These are phyloP conservation scores for Sindora glabra DNA, from an alignment of 306 rosid genomes.

Conservation along the genomic window DNA sequence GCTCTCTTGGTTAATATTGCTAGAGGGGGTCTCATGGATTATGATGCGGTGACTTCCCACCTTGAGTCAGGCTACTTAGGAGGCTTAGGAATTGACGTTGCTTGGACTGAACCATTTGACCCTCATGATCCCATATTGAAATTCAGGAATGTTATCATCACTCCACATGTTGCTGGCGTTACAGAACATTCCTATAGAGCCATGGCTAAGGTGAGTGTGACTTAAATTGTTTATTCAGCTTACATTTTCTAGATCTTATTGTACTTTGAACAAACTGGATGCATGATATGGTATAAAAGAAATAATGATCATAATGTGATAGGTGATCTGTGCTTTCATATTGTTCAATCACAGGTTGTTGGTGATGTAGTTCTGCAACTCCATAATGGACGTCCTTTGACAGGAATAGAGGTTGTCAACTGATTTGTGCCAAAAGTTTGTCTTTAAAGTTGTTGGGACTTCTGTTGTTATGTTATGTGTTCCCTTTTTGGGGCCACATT, in stretches of 20 bases:
- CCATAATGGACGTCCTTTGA: slow-evolving; percentile 54
- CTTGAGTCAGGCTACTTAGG: slow-evolving; percentile 71
- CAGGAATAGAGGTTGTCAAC: slow-evolving; percentile 71
- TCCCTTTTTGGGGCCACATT: too few species aligned
- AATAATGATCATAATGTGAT: neutral
- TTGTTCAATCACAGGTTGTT: slow-evolving; percentile 38
- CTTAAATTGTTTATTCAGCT: neutral
- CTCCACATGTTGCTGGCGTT: slow-evolving; percentile 90
- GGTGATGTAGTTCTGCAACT: slow-evolving; percentile 79
- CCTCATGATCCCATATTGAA: slow-evolving; percentile 66
- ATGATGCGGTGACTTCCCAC: slow-evolving; percentile 44
- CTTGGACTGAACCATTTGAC: slow-evolving; percentile 85
- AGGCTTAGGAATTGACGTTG: slow-evolving; percentile 83
- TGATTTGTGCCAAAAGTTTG: too few species aligned
- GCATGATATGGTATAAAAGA: neutral
- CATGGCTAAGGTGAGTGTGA: slow-evolving; percentile 79
- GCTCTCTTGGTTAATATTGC: slow-evolving; percentile 72
- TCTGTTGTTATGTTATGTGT: too few species aligned
- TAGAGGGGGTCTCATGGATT: slow-evolving; percentile 64
- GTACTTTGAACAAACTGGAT: neutral
- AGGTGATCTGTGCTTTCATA: slow-evolving; percentile 10
- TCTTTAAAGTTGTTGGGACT: too few species aligned
- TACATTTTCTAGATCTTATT: neutral
- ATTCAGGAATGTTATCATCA: slow-evolving; percentile 61
- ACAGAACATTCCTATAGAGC: slow-evolving; percentile 70